These are phyloP conservation scores for Diaporthe sp. DNA, from an alignment of 2,329 filamentous ascomycete genomes.

Conservation along the genomic window DNA sequence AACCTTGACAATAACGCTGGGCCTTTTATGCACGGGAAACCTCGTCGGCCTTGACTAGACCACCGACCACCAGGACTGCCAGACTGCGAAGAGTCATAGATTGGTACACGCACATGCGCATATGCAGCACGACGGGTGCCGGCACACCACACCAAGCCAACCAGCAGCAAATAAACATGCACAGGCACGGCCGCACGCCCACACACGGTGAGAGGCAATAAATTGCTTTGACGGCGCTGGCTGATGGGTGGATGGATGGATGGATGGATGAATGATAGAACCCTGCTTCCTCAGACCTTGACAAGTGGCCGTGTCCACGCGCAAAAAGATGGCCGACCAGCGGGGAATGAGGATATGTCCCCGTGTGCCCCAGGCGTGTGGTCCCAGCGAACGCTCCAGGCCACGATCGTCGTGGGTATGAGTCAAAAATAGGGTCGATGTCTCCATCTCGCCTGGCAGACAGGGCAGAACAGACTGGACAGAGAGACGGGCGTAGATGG, in stretches of 20 bases:
- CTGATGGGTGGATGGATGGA: neutral
- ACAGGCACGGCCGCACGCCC: neutral
- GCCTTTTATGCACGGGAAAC: constrained; percentile 20
- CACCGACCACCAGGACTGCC: neutral
- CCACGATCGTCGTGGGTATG: constrained; percentile 18
- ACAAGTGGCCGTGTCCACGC: neutral
- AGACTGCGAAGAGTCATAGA: neutral
- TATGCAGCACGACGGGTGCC: neutral
- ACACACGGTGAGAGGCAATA: neutral
- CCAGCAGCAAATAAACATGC: constrained; percentile 9
- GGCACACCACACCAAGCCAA: constrained; percentile 17
- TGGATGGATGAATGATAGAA: constrained; percentile 2
- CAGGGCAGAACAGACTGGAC: neutral
- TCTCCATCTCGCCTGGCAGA: constrained; percentile 8
- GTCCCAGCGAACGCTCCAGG: constrained; percentile 13
- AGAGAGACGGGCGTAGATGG: neutral
- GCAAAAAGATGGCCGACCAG: neutral
- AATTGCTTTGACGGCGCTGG: neutral
- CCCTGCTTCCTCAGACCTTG: neutral
- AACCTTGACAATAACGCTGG: constrained; percentile 30
- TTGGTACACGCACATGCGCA: constrained; percentile 4
- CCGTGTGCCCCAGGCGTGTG: constrained; percentile 14
- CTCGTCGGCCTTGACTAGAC: neutral
- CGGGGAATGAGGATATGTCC: constrained; percentile 6
- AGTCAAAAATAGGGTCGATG: constrained; percentile 19